Evolutionary conservation across 73 alveolate species (phyloP).

Genomic region (Breviolum minutum): DNA sequence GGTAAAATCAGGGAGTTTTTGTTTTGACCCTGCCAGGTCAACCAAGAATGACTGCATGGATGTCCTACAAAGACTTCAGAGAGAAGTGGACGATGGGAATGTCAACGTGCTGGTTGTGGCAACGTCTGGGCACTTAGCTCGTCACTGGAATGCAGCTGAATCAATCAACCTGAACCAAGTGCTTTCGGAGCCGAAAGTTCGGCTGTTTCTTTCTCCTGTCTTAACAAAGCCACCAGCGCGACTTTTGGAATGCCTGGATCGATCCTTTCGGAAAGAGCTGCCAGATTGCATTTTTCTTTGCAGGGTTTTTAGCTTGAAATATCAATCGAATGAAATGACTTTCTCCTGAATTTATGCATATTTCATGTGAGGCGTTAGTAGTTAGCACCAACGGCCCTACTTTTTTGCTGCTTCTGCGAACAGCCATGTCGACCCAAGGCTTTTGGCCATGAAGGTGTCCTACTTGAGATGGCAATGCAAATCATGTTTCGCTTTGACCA

Average conservation of each 20-base stretch:
- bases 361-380: not conserved
- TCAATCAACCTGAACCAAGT: not conserved
- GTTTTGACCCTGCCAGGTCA: conserved; percentile 2
- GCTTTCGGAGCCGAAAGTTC: not conserved
- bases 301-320: not conserved
- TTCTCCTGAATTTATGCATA: not conserved
- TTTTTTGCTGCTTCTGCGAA: not conserved
- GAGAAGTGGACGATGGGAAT: conserved; percentile 38
- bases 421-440: conserved; percentile 2
- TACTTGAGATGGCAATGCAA: conserved; percentile 18
- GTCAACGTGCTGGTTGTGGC: conserved; percentile 30
- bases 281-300: not conserved
- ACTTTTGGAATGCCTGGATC: conserved; percentile 68
- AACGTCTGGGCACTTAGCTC: conserved; percentile 9
- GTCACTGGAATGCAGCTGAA: conserved; percentile 34
- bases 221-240: conserved; percentile 49
- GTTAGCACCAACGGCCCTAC: not conserved
- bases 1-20: not conserved
- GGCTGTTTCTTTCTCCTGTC: conserved; percentile 43
- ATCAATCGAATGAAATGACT: not conserved
- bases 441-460: conserved; percentile 36
- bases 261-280: conserved; percentile 47
- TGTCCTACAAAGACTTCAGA: conserved; percentile 10
- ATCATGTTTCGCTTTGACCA: conserved; percentile 57
- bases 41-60: not conserved